phyloP scores from a whole-genome alignment of 352 stramenopile species.

The Phytophthora hybrid region DNA sequence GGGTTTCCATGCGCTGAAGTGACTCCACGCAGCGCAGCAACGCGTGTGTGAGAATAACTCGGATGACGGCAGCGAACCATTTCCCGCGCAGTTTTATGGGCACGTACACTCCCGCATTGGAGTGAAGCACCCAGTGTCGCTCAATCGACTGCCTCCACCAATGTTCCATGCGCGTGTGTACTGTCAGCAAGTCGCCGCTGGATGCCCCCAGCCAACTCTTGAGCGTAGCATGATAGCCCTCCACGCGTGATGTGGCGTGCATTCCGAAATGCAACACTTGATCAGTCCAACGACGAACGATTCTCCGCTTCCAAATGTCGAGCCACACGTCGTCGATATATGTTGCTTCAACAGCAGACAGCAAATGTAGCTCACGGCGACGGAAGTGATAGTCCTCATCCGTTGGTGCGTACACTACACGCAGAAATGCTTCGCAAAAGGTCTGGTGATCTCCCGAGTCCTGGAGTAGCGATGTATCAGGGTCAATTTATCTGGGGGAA shows the following conservation, averaged over 20 bases:
- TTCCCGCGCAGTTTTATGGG: neutral
- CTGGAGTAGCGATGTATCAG: neutral
- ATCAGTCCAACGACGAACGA: no score
- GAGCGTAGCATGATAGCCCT: no score
- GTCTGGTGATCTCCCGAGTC: neutral
- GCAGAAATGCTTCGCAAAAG: no score
- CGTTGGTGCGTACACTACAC: no score
- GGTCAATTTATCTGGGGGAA: no score
- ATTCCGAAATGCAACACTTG: no score
- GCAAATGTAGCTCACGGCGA: no score
- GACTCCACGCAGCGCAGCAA: neutral
- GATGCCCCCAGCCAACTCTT: neutral
- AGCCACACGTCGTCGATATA: no score
- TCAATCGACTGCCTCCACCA: conserved; percentile 10
- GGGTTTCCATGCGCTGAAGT: neutral
- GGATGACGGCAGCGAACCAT: conserved; percentile 1
- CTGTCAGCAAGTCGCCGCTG: neutral
- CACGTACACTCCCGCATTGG: conserved; percentile 1
- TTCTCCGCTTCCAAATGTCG: no score
- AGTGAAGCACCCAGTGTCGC: neutral
- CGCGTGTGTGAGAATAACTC: neutral
- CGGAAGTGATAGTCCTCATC: no score
- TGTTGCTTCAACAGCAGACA: no score
- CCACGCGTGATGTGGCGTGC: no score
- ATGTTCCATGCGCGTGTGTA: conserved; percentile 5